A percentile compares a stretch with the other conserved stretches of the same genome.
These are phyloP conservation scores for Peniophora sp. DNA, from an alignment of 1,284 basidiomycete species.

Conservation along the genomic window DNA sequence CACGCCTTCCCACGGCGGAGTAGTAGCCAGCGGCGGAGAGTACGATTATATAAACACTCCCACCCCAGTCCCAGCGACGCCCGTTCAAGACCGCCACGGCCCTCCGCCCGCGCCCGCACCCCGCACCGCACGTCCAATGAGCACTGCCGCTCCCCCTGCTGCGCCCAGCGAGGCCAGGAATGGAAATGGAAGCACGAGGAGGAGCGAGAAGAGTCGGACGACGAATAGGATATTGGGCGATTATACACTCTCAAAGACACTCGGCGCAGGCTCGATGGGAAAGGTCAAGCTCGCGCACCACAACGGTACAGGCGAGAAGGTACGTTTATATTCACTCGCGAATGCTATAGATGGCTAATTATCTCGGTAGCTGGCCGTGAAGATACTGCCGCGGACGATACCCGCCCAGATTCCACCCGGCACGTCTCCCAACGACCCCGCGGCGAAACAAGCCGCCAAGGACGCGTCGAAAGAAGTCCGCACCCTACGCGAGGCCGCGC, in stretches of 20 bases:
- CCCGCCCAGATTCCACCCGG: conserved; percentile 41
- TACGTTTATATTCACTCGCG: conserved; percentile 26
- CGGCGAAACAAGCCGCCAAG: conserved; percentile 79
- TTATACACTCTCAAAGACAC: conserved; percentile 94
- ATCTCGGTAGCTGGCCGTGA: conserved; percentile 81
- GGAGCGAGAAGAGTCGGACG: conserved; percentile 23
- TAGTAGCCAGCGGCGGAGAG: conserved; percentile 20
- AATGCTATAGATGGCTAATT: conserved; percentile 2
- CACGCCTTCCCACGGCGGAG: conserved; percentile 52
- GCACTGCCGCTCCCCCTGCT: conserved; percentile 29
- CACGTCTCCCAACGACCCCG: conserved; percentile 43
- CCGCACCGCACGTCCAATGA: conserved; percentile 39
- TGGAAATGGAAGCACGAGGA: conserved; percentile 15
- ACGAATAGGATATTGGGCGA: conserved; percentile 77
- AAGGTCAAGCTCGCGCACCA: conserved; percentile 97
- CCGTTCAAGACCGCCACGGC: conserved; percentile 11
- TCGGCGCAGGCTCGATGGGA: conserved; percentile 98
- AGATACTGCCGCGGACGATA: conserved; percentile 87
- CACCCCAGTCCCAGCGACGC: conserved; percentile 13
- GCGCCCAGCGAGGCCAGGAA: conserved; percentile 16
- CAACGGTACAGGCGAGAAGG: conserved; percentile 88
- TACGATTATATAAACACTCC: not conserved
- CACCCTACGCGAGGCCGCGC: conserved; percentile 90
- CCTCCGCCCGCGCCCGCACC: conserved; percentile 12
- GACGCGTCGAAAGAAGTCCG: conserved; percentile 96